These are phyloP conservation scores for Tilletia walkeri DNA, from an alignment of 1,284 basidiomycete species.

Conservation along the genomic window DNA sequence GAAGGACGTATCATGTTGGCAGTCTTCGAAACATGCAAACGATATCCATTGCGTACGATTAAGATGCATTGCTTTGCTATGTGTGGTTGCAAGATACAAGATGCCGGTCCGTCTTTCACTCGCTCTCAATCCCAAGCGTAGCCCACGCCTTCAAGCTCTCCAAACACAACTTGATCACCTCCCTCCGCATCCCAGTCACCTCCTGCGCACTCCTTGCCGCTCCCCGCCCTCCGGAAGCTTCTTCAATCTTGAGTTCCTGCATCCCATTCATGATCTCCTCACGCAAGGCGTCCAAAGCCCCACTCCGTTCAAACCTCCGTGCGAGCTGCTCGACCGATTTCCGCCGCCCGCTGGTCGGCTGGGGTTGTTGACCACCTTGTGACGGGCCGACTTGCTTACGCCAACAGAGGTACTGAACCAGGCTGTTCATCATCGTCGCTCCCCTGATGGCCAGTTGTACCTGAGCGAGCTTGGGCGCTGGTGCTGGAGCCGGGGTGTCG, in stretches of 20 bases:
- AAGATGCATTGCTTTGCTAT: too few species aligned
- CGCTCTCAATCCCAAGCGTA: background rate
- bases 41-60: too few species aligned
- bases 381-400: background rate
- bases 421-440: conserved; percentile 3
- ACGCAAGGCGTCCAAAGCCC: conserved; percentile 1
- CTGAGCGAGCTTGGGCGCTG: background rate
- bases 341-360: background rate
- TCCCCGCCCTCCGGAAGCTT: background rate
- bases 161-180: conserved; percentile 12
- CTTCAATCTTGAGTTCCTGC: background rate
- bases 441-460: background rate
- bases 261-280: background rate
- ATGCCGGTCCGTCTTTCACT: too few species aligned
- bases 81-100: too few species aligned
- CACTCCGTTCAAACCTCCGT: background rate
- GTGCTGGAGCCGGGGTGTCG: background rate
- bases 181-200: conserved; percentile 2
- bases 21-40: too few species aligned
- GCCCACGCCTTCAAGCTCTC: conserved; percentile 15
- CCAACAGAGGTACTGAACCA: conserved; percentile 17
- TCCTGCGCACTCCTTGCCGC: background rate
- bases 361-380: background rate
- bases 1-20: too few species aligned
- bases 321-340: background rate